Conservation (phyloP, 345 rosid species). For the Draba incana region DNA sequence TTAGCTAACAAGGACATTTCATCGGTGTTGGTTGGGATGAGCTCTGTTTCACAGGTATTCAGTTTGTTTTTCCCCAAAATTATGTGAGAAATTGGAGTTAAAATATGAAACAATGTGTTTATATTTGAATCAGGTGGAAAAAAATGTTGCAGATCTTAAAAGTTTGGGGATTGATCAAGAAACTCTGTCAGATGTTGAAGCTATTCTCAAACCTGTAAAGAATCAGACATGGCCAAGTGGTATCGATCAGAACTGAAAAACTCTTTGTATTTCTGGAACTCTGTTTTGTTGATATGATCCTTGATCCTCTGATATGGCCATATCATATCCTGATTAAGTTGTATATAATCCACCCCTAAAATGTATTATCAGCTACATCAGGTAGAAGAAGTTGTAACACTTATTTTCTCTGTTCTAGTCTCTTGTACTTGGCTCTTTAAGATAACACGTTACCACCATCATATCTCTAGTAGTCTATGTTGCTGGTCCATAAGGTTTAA, state of each 20-base stretch:
- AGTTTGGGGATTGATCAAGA: slow-evolving; percentile 57
- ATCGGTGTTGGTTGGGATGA: slow-evolving; percentile 84
- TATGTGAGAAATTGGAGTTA: not conserved
- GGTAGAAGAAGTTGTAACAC: too few species aligned
- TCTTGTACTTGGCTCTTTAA: too few species aligned
- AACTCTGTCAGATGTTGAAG: slow-evolving; percentile 61
- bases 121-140: slow-evolving; percentile 54
- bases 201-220: slow-evolving; percentile 76
- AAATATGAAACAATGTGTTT: not conserved
- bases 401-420: too few species aligned
- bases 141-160: slow-evolving; percentile 70
- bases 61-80: slow-evolving; percentile 2
- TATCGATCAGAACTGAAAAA: slow-evolving; percentile 41
- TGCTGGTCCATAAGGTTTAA: too few species aligned
- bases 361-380: too few species aligned
- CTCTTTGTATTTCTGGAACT: not conserved
- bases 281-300: slow-evolving; percentile 14
- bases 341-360: too few species aligned
- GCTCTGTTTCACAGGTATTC: slow-evolving; percentile 74
- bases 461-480: too few species aligned
- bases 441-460: not conserved
- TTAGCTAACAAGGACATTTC: slow-evolving; percentile 74
- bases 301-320: too few species aligned
- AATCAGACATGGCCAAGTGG: slow-evolving; percentile 94
- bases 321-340: too few species aligned